Conservation (phyloP, 2,329 filamentous ascomycete species). For the Penicillium palitans region DNA sequence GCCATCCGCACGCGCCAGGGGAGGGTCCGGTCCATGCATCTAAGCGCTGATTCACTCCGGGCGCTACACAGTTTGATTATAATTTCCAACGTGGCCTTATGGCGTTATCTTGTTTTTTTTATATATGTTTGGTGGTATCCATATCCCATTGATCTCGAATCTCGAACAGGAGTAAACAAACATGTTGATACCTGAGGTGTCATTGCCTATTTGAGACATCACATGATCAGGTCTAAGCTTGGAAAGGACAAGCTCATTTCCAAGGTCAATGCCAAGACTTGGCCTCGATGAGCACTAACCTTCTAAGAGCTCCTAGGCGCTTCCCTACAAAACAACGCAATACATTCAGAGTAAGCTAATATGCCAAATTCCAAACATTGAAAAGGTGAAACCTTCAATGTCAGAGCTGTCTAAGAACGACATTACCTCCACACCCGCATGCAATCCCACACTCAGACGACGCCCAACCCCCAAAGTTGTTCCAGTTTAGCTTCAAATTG, state of each 20-base stretch:
- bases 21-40: conserved; percentile 4
- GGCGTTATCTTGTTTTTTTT: too few species aligned
- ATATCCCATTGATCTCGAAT: background rate
- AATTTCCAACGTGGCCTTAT: background rate
- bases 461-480: too few species aligned
- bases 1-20: conserved; percentile 3
- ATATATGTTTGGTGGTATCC: background rate
- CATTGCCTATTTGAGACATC: background rate
- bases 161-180: background rate
- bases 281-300: too few species aligned
- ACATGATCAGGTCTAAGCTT: background rate
- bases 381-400: too few species aligned
- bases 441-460: too few species aligned
- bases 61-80: background rate
- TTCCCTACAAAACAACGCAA: too few species aligned
- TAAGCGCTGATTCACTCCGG: background rate
- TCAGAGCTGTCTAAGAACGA: too few species aligned
- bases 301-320: too few species aligned
- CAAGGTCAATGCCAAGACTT: conserved; percentile 12
- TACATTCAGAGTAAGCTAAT: too few species aligned
- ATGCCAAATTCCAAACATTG: too few species aligned
- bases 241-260: background rate
- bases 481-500: too few species aligned
- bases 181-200: background rate
- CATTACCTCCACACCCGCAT: conserved; percentile 15